Evolutionary conservation across 306 rosid species (phyloP).

Genomic region (Echinosophora koreensis): DNA sequence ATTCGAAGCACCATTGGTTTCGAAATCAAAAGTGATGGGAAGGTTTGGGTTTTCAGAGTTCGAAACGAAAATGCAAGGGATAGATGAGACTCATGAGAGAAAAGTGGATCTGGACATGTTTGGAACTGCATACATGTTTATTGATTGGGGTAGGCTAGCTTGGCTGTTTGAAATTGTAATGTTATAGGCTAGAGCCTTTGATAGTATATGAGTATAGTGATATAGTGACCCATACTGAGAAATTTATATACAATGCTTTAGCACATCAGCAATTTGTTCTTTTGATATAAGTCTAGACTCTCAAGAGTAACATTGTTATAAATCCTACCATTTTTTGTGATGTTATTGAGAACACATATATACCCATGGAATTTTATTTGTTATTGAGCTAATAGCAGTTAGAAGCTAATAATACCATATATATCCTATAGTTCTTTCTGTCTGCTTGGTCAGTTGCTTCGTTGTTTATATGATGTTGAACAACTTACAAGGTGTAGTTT

Average conservation of each 20-base stretch:
- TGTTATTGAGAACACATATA: not conserved
- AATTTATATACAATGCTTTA: not conserved
- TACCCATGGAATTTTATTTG: not conserved
- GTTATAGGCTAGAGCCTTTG: not conserved
- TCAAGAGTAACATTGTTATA: not conserved
- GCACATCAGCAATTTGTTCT: not conserved
- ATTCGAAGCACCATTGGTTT: not conserved
- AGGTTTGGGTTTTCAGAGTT: not conserved
- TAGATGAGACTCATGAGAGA: not conserved
- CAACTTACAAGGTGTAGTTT: not conserved
- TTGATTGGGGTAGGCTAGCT: not conserved
- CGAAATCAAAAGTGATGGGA: not conserved
- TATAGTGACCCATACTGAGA: not conserved
- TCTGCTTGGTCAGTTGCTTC: not conserved
- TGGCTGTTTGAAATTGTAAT: conserved; percentile 9
- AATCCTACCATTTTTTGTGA: not conserved
- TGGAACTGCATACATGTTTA: not conserved
- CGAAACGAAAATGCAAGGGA: conserved; percentile 4
- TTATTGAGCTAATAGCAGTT: not conserved
- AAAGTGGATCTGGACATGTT: conserved; percentile 5
- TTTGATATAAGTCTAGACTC: not conserved
- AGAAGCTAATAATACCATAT: conserved; percentile 3
- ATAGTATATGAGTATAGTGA: not conserved
- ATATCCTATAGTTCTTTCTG: not conserved
- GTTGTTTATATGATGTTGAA: not conserved